A percentile compares a stretch with the other conserved stretches of the same genome.
Evolutionary conservation across 345 rosid species (phyloP).

Genomic region (Clausena lansium): DNA sequence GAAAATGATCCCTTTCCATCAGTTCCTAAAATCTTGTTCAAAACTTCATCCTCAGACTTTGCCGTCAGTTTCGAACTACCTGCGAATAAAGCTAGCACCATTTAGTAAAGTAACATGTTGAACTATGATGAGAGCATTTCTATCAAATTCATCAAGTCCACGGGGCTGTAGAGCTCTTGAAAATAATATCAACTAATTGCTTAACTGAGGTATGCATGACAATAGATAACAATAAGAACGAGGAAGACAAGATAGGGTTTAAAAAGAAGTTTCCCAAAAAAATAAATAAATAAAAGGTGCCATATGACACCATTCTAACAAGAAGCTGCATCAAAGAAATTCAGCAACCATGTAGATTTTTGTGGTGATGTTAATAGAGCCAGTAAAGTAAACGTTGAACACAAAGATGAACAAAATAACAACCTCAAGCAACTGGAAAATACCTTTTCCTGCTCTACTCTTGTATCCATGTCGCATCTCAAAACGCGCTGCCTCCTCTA

Average conservation of each 20-base stretch:
- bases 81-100: constrained; percentile 20
- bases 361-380: not conserved
- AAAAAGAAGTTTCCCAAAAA: not conserved
- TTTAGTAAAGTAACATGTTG: not conserved
- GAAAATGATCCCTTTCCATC: constrained; percentile 58
- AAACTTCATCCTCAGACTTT: constrained; percentile 64
- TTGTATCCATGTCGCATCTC: constrained; percentile 76
- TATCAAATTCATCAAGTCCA: not conserved
- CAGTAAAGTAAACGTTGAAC: not conserved
- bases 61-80: constrained; percentile 46
- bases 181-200: not conserved
- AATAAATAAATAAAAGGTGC: not conserved
- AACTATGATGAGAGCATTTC: not conserved
- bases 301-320: not conserved
- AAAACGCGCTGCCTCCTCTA: constrained; percentile 90
- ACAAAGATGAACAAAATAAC: not conserved
- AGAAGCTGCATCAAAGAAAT: not conserved
- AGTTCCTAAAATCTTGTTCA: constrained; percentile 65
- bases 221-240: not conserved
- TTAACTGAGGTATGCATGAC: not conserved
- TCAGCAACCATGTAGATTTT: not conserved
- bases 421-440: not conserved
- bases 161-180: not conserved
- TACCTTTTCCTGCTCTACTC: constrained; percentile 61
- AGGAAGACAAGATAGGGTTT: not conserved